Evolutionary conservation across 768 basidiomycete genomes (phyloP), one percentile per base, ranked within the genome.

Genomic region (Pisolithus marmoratus): DNA sequence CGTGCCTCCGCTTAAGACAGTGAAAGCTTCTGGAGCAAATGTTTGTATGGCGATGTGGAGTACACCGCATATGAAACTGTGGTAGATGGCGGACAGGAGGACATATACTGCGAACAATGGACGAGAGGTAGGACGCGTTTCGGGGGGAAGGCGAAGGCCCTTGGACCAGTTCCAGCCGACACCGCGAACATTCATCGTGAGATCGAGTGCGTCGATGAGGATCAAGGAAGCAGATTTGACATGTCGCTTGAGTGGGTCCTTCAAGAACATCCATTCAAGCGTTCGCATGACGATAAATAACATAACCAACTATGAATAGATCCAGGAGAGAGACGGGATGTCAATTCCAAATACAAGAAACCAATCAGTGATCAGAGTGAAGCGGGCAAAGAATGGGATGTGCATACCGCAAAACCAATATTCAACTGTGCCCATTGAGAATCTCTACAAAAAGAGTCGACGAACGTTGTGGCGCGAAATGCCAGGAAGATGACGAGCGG

Each of bases 131-230:
- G 74, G 70, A n/a, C 77, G 75, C 11, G 68, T 73, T 55, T 78
- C 75, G 5, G 51, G 63, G 5, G 70, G 63, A 23, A 67, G 29
- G 46, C 60, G 48, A 9, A 61, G 14, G 23, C 58, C 54, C 26
- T 64, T 56, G 2, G 82, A 80, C 77, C 81, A 84, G 40, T 76
- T 67, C 84, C 84, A 86, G 14, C 80, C 82, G 42, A 71, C 60
- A 6, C 84, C 85, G 17, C 85, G 80, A 15, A 80, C 57, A 54
- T 76, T 82, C 57, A 66, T 69, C 23, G 54, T 55, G 19, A 87
- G 71, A 49, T 85, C 82, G 14, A 75, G 55, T 2, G 76, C 75
- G 49, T 86, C 75, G 40, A 51, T 41, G 31, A 53, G 17, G 40
- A 42, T 37, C 2, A 54, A 53, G 6, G 49, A 31, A 8, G 0